Percentiles rank a stretch among this genome's conserved stretches.
phyloP scores from a whole-genome alignment of 1,139 yeast genomes.

The Candida tropicalis region DNA sequence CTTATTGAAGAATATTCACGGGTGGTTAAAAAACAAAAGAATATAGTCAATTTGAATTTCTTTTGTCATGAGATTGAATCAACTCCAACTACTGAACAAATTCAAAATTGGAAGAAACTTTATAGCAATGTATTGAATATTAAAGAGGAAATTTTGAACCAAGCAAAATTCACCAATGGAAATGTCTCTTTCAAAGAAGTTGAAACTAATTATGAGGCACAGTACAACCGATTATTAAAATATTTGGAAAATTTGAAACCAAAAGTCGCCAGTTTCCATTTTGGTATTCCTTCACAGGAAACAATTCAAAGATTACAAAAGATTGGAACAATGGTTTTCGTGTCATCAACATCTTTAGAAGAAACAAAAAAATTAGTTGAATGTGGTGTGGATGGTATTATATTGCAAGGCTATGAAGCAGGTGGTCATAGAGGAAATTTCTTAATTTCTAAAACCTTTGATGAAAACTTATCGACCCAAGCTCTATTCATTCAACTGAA shows the following conservation, averaged over 20 bases:
- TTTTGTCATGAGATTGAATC: slow-evolving; percentile 40
- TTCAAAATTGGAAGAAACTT: slow-evolving; percentile 28
- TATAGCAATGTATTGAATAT: slow-evolving; percentile 15
- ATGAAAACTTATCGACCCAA: slow-evolving; percentile 37
- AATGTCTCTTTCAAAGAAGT: slow-evolving; percentile 41
- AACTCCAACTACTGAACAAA: slow-evolving; percentile 20
- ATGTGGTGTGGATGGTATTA: slow-evolving; percentile 40
- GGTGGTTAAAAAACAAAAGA: background rate
- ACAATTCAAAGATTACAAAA: slow-evolving; percentile 44
- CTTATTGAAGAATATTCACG: slow-evolving; percentile 14
- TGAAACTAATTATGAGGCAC: slow-evolving; percentile 17
- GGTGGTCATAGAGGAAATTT: slow-evolving; percentile 59
- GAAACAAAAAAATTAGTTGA: slow-evolving; percentile 35
- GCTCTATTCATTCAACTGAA: slow-evolving; percentile 32
- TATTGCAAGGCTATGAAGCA: slow-evolving; percentile 55
- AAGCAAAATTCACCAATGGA: slow-evolving; percentile 23
- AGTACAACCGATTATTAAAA: slow-evolving; percentile 17
- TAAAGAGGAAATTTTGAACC: slow-evolving; percentile 16
- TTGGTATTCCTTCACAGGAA: slow-evolving; percentile 43
- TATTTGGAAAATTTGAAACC: slow-evolving; percentile 25
- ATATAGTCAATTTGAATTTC: slow-evolving; percentile 46
- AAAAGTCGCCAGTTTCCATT: slow-evolving; percentile 49
- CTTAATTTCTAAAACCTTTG: slow-evolving; percentile 24
- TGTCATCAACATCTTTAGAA: slow-evolving; percentile 42
- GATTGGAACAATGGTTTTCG: slow-evolving; percentile 54